Evolutionary conservation across 1,284 basidiomycete species (phyloP).

Genomic region (Blastosporella zonata): DNA sequence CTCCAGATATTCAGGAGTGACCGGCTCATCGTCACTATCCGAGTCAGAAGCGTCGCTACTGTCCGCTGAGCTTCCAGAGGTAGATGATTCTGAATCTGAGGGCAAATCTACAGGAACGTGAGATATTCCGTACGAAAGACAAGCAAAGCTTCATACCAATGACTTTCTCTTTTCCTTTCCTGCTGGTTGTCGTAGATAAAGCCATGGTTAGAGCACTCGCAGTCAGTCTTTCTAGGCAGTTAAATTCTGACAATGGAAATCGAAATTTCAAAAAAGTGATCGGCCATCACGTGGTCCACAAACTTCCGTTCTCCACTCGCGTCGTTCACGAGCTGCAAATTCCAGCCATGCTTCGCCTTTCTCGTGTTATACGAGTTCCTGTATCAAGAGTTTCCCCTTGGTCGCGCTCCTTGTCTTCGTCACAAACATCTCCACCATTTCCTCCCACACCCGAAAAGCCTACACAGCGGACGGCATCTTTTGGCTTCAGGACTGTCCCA

Average conservation of each 20-base stretch:
- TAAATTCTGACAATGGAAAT: neutral
- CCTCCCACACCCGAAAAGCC: constrained; percentile 15
- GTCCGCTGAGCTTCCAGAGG: constrained; percentile 32
- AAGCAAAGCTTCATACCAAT: constrained; percentile 24
- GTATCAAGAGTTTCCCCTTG: constrained; percentile 3
- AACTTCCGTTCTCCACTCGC: neutral
- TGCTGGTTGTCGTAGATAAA: constrained; percentile 20
- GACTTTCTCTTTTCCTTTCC: constrained; percentile 46
- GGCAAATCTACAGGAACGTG: constrained; percentile 7
- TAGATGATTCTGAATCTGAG: constrained; percentile 34
- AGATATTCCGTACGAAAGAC: neutral
- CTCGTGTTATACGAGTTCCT: constrained; percentile 17
- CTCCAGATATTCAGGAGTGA: constrained; percentile 60
- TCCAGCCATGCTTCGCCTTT: constrained; percentile 17
- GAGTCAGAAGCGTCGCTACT: constrained; percentile 28
- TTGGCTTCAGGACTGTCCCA: constrained; percentile 88
- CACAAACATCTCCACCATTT: constrained; percentile 15
- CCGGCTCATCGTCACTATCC: constrained; percentile 39
- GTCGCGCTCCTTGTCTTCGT: constrained; percentile 15
- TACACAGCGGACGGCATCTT: constrained; percentile 66
- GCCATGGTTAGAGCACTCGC: constrained; percentile 18
- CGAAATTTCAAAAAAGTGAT: constrained; percentile 9
- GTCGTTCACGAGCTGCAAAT: neutral
- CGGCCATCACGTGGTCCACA: constrained; percentile 10
- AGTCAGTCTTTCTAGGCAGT: neutral